Evolutionary conservation across 2,329 filamentous ascomycete species (phyloP).

Genomic region (Xylaria digitata): DNA sequence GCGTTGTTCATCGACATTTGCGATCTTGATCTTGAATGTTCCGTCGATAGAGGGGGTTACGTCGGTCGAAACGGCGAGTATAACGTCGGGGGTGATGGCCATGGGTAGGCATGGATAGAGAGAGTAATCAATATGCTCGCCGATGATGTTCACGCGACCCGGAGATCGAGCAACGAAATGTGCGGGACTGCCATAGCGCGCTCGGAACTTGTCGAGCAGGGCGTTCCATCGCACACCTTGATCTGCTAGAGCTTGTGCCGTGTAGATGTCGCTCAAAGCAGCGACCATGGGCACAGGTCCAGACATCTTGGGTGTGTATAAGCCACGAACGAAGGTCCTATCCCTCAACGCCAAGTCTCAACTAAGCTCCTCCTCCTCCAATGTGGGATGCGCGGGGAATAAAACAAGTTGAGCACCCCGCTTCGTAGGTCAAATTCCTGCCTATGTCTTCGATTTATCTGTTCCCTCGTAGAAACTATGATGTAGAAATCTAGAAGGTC

Average conservation of each 20-base stretch:
- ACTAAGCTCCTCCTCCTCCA: conserved; percentile 18
- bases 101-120: conserved; percentile 96
- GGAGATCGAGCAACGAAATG: conserved; percentile 90
- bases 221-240: conserved; percentile 81
- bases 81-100: conserved; percentile 90
- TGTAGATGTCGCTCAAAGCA: conserved; percentile 85
- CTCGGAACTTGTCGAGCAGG: conserved; percentile 77
- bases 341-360: conserved; percentile 17
- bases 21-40: conserved; percentile 77
- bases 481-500: background rate
- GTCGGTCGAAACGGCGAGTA: conserved; percentile 79
- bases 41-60: conserved; percentile 59
- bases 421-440: conserved; percentile 17
- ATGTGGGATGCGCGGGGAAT: conserved; percentile 6
- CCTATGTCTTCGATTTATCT: background rate
- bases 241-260: conserved; percentile 72
- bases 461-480: background rate
- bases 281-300: conserved; percentile 77
- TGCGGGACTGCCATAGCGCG: conserved; percentile 74
- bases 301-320: conserved; percentile 56
- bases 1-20: conserved; percentile 80
- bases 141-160: conserved; percentile 96
- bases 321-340: conserved; percentile 4
- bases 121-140: conserved; percentile 99
- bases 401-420: conserved; percentile 18